Evolutionary conservation across 257 asterid genomes (phyloP), one percentile per base, ranked within the genome.

Genomic region (Nicotiana benthamiana): DNA sequence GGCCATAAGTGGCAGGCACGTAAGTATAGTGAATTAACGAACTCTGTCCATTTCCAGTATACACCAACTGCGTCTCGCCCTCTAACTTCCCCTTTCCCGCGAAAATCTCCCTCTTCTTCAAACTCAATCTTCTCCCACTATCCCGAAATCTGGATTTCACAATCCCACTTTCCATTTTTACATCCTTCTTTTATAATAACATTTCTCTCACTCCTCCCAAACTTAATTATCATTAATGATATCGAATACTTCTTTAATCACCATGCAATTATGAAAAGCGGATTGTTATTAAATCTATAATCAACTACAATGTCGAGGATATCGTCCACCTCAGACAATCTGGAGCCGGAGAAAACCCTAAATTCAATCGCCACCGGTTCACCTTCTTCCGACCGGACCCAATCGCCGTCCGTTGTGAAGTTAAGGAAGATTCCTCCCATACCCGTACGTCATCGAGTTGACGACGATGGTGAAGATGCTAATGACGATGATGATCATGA

Each of bases 11-110:
- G 88, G 75, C 48, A 72, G 80, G 87, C 91, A 90, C 89, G 89
- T 88, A 32, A 12, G 43, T 9, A 28, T 8, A 48, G 30, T 12
- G 11, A 30, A 32, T 17, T 32, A 75, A 84, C 81, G 48, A 62
- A 54, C 79, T 56, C 48, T 30, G 79, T 26, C 17, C 59, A 60
- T 62, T 88, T 87, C 83, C 83, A 89, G 87, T 82, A 53, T 80
- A 13, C 18, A 4, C 62, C 62, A 59, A 67, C 18, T 87, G 85
- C 87, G 87, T 83, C 96, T 85, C 90, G 15, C 68, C 85, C 85
- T 85, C 88, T 70, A 84, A 77, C 77, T 46, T 78, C 81, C 85
- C 84, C 83, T 48, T 88, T 93, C 96, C 97, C 98, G 93, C 93
- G 92, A 92, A 91, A 89, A 91, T 83, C 91, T 84, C 87, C 79